phyloP scores from a whole-genome alignment of 129 eudicot species.

The Artemisia annua region DNA sequence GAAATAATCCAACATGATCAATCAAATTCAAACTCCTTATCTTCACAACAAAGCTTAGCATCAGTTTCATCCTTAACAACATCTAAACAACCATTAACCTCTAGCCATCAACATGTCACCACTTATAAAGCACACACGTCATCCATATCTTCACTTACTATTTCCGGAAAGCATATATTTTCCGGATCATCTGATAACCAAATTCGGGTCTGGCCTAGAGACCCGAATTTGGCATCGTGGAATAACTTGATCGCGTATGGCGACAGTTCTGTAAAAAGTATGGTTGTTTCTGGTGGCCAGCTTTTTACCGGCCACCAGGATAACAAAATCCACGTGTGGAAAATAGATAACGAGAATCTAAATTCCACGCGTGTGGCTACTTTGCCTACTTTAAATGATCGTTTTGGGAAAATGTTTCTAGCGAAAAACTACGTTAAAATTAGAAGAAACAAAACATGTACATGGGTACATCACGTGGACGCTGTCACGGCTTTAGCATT shows the following conservation, averaged over 20 bases:
- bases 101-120: slow-evolving; percentile 40
- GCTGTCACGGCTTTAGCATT: slow-evolving; percentile 70
- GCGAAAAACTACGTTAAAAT: slow-evolving; percentile 66
- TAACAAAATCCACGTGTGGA: slow-evolving; percentile 82
- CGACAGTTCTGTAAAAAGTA: slow-evolving; percentile 53
- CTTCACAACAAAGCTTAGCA: slow-evolving; percentile 61
- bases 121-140: slow-evolving; percentile 77
- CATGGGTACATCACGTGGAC: slow-evolving; percentile 94
- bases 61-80: slow-evolving; percentile 65
- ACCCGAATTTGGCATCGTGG: neutral
- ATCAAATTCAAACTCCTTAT: slow-evolving; percentile 29
- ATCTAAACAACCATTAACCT: slow-evolving; percentile 27
- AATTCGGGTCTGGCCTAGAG: slow-evolving; percentile 56
- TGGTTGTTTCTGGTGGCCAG: slow-evolving; percentile 48
- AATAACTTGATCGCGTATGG: slow-evolving; percentile 22
- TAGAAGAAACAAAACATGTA: slow-evolving; percentile 57
- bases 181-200: slow-evolving; percentile 63
- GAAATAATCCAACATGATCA: slow-evolving; percentile 12
- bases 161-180: slow-evolving; percentile 60
- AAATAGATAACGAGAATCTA: slow-evolving; percentile 29
- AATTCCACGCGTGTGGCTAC: slow-evolving; percentile 33
- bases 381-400: slow-evolving; percentile 71
- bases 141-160: slow-evolving; percentile 52
- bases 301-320: slow-evolving; percentile 85
- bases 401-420: slow-evolving; percentile 42